Base-by-base conservation (phyloP, 352 stramenopile species). In the Phytophthora sp. region DNA sequence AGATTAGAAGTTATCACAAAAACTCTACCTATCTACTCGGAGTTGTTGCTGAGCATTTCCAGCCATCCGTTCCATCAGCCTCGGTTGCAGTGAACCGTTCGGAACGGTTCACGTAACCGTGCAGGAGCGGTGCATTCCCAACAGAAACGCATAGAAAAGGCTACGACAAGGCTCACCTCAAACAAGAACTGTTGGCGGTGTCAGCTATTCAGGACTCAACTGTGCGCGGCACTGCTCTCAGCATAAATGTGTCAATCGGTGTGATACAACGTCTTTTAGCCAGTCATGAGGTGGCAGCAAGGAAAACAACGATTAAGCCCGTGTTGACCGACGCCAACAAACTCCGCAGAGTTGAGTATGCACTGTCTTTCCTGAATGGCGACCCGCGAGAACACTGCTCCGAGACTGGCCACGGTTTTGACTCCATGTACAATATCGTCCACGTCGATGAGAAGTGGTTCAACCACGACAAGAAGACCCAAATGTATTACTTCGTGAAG, bases 401-500 rank as follows among this genome's bases (percentile, higher is more conserved):
- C 37, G 10, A 13, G 7, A 12, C 13, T 6, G 34, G 37, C n/a
- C 18, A 43, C 37, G 37, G 15, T 10, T 43, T 43, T 17, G 37
- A 43, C 18, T 8, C 37, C 26, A 17, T 45, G 31, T 15, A 24
- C 24, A 18, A 53, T 39, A 54, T 27, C 20, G 41, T 45, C 18
- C 41, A 54, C 21, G 45, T 28, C 2, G 13, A 38, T n/a, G 23
- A 30, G 21, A 17, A 43, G 18, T 43, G 37, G 37, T 43, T 43
- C n/a, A 27, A 43, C n/a, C 37, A 43, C 37, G 37, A 43, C 37
- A 43, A 43, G 37, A 43, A 43, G 37, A 43, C 37, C 15, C 12
- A 17, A 17, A 1, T 5, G n/a, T 24, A 24, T n/a, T 43, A 43
- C 37, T 8, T 24, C 10, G 18, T 43, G 9, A 43, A 21, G 15